phyloP scores from a whole-genome alignment of 495 filamentous ascomycete genomes.

The Cercophora samala region DNA sequence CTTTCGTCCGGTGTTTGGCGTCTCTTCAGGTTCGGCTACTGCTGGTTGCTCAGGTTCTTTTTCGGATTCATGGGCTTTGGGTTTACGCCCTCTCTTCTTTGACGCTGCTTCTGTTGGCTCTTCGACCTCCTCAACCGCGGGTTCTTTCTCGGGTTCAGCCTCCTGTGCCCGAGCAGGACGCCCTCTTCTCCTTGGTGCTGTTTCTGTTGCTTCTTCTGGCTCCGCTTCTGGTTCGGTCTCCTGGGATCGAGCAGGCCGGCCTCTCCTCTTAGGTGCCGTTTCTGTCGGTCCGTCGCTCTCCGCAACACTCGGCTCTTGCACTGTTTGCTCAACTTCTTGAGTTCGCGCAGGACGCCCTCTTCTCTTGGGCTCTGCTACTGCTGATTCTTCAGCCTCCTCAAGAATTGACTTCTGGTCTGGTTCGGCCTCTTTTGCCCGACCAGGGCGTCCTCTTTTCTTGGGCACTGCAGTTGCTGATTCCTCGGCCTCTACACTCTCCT shows the following conservation, averaged over 20 bases:
- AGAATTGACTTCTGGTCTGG: not conserved
- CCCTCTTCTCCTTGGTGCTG: constrained; percentile 21
- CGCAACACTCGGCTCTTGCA: too few species aligned
- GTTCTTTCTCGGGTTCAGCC: not conserved
- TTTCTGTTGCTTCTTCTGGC: not conserved
- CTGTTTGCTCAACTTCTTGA: constrained; percentile 4
- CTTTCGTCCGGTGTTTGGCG: constrained; percentile 6
- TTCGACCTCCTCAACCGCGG: not conserved
- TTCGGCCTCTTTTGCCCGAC: not conserved
- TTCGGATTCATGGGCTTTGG: not conserved
- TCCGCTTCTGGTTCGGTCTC: not conserved
- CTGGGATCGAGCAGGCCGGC: too few species aligned
- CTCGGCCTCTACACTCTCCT: not conserved
- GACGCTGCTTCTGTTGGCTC: not conserved
- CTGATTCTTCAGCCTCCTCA: not conserved
- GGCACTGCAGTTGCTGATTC: not conserved
- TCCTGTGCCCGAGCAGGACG: not conserved
- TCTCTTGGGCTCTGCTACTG: constrained; percentile 13
- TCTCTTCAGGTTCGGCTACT: not conserved
- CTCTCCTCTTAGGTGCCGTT: too few species aligned
- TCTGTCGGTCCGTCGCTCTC: too few species aligned
- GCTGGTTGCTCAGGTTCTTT: not conserved
- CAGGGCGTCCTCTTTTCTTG: constrained; percentile 25
- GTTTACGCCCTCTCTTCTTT: constrained; percentile 25
- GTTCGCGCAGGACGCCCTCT: constrained; percentile 24